Conservation (phyloP, 768 basidiomycete species). For the Suillus luteus region DNA sequence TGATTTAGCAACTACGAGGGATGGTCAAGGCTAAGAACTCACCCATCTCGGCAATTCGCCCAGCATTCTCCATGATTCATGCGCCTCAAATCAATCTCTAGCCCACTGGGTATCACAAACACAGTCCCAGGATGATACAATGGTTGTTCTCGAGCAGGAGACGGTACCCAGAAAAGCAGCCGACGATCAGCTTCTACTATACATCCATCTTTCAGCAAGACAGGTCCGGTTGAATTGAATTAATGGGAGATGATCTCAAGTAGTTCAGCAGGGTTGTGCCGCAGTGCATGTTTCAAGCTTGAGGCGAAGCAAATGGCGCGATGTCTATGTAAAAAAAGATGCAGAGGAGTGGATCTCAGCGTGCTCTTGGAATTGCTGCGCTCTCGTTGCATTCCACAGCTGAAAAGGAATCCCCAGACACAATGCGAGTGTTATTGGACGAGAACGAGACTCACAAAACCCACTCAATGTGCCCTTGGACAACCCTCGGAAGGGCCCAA, state of each 20-base stretch:
- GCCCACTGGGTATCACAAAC: neutral
- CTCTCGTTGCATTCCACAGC: no score
- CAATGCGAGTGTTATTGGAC: no score
- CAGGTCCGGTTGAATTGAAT: neutral
- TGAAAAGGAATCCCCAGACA: no score
- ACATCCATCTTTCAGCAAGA: neutral
- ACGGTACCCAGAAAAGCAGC: neutral
- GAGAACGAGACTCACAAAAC: no score
- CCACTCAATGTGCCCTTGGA: no score
- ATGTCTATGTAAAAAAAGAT: no score
- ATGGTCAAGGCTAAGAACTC: neutral
- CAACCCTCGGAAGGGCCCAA: no score
- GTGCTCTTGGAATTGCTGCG: no score
- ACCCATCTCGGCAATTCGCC: neutral
- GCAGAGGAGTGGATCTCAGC: no score
- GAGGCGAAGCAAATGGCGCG: no score
- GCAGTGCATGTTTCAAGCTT: neutral
- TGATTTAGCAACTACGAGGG: neutral
- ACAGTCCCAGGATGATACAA: neutral
- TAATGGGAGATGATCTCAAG: neutral
- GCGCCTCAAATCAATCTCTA: neutral
- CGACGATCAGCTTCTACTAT: neutral
- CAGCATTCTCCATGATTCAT: neutral
- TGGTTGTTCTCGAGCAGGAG: neutral
- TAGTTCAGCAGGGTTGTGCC: neutral